Base-by-base conservation (phyloP, 495 filamentous ascomycete species). In the Xylaria nigripes region DNA sequence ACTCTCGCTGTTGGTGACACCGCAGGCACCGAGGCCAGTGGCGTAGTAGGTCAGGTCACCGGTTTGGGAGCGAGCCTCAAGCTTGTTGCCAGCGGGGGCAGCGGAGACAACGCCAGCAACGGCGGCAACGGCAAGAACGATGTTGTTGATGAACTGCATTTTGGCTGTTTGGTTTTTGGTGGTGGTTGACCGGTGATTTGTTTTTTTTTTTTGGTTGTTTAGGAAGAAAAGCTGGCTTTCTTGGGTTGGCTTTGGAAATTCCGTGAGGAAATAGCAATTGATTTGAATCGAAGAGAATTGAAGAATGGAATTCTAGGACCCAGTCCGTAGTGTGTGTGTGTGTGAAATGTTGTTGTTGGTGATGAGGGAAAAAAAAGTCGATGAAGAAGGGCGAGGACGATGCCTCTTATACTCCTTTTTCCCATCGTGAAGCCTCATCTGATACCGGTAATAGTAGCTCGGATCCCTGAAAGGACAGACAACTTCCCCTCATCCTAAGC, bases 11-110 rank as follows among this genome's bases (percentile, higher is more conserved):
- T 71, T 69, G 53, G 67, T 62, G 27, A 63, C 58, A 42, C 72
- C 72, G 56, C 72, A 75, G 29, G 72, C 61, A 22, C 72, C 72
- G n/a, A 75, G 56, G 8, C 72, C 72, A 16, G 72, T 50, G 7
- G 55, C 22, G 61, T 67, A 75, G 62, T 70, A 74, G 32, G 73
- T 74, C 40, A 74, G 58, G 27, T 74, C 68, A 34, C 70, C 70
- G 22, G 24, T 55, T 60, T 57, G 40, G 41, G 19, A 42, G 46
- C 25, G 22, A 56, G 40, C 36, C 24, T 61, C 6, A 1, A 51
- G n/a, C n/a, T n/a, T n/a, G 6, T 24, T 3, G 51, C 12, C 10
- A 9, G 45, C 34, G 2, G 51, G 53, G 40, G 43, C 67, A 27
- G 42, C 68, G 15, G 70, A 42, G n/a, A 64, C 68, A 18, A 70